Base-by-base conservation (phyloP, 1,139 yeast species). In the Zygosaccharomyces pseudobailii region DNA sequence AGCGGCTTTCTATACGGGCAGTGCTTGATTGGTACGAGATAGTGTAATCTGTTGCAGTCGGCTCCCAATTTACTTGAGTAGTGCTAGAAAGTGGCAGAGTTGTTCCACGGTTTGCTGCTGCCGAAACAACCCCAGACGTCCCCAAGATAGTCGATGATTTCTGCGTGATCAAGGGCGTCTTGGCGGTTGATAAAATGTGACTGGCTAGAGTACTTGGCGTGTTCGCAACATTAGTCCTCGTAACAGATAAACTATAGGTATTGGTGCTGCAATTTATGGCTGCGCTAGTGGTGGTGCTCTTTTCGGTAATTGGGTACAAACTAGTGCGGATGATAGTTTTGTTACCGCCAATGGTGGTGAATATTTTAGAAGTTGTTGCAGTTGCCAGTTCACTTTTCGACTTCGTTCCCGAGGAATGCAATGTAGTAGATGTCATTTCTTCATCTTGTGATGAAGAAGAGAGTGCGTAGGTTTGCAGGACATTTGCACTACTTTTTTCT, bases 51-150 rank as follows among this genome's bases (percentile, higher is more conserved):
- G 41, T 38, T 13, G 34, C 17, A 19, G 22, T 17, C 19, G 41
- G 24, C 28, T 21, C 25, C 7, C 22, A 22, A 27, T 28, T 28
- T 6, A 34, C 28, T 38, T 31, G 33, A n/a, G 19, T 23, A 8
- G 19, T 27, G 23, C 22, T 38, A 22, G 24, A 47, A 27, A 55
- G 52, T 41, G 42, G 44, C 7, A 48, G 45, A 4, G 49, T 42
- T 3, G 43, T 42, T 36, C 43, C 43, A 17, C 51, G 55, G 41
- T 46, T 43, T 22, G 36, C 36, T 17, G 58, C 54, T 3, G 40
- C 44, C 6, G 59, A 54, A 6, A 48, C 45, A 13, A 56, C 48
- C 1, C 52, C 40, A 32, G 48, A 47, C 8, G 56, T 52, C 27
- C 43, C 22, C 34, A 28, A 43, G 24, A 36, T 25, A 9, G 45